Conservation (phyloP, 1,284 basidiomycete genomes). For the Lentinula novae-zelandiae region DNA sequence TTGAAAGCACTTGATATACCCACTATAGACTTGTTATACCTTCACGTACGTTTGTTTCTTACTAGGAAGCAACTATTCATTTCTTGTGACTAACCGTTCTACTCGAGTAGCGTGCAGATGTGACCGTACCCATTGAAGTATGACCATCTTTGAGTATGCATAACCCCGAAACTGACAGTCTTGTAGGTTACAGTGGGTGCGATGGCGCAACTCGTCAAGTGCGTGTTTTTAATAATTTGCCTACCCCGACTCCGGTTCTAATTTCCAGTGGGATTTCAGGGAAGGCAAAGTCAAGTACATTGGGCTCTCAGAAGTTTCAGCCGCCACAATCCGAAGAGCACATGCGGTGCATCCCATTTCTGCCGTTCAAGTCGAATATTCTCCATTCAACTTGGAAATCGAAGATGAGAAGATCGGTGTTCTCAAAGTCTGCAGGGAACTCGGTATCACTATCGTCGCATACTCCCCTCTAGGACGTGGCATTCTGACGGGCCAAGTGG, state of each 20-base stretch:
- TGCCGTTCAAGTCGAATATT: slow-evolving; percentile 50
- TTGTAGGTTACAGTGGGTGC: slow-evolving; percentile 28
- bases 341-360: slow-evolving; percentile 44
- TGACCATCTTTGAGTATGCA: neutral
- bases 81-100: too few species aligned
- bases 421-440: slow-evolving; percentile 35
- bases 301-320: slow-evolving; percentile 43
- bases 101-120: neutral
- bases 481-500: slow-evolving; percentile 12
- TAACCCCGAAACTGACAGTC: neutral
- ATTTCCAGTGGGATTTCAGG: slow-evolving; percentile 19
- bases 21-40: neutral
- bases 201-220: slow-evolving; percentile 44
- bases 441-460: slow-evolving; percentile 40
- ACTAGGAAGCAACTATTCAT: neutral
- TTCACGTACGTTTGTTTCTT: neutral
- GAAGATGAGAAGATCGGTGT: slow-evolving; percentile 35
- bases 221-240: neutral
- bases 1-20: neutral
- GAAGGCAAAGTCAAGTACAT: slow-evolving; percentile 48
- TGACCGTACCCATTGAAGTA: neutral
- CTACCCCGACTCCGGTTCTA: neutral
- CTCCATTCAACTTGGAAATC: slow-evolving; percentile 45
- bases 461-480: slow-evolving; percentile 30
- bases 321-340: slow-evolving; percentile 41